phyloP scores from a whole-genome alignment of 208 protist species.

The Trypanosoma rangeli region DNA sequence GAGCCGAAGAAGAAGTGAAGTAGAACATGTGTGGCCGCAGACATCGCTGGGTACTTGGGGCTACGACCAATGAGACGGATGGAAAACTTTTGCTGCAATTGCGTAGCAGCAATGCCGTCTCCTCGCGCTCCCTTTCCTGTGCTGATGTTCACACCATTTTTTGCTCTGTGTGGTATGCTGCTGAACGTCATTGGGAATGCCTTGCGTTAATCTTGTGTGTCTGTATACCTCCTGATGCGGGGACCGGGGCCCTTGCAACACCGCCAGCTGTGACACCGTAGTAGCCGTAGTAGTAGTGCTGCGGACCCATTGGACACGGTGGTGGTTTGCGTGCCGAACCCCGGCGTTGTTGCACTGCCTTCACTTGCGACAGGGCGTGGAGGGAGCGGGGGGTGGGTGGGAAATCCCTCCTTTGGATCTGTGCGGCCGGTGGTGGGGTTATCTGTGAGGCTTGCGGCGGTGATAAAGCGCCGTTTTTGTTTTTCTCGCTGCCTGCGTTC shows the following conservation, averaged over 20 bases:
- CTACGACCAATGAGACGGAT: no score
- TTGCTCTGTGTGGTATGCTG: conserved; percentile 27
- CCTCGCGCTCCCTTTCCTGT: conserved; percentile 40
- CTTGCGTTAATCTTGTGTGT: not conserved
- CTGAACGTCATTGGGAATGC: conserved; percentile 11
- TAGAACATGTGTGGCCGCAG: no score
- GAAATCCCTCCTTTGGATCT: not conserved
- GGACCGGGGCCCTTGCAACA: not conserved
- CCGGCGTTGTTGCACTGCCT: not conserved
- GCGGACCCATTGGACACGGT: not conserved
- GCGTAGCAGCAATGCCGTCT: conserved; percentile 42
- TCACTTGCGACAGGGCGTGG: not conserved
- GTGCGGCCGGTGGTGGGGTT: not conserved
- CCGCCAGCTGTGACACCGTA: not conserved
- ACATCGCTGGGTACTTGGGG: no score
- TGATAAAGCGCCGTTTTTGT: not conserved
- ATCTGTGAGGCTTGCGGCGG: not conserved
- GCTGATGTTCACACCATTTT: conserved; percentile 53
- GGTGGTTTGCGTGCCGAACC: not conserved
- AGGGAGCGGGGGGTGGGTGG: no score
- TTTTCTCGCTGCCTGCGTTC: not conserved
- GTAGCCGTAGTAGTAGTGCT: not conserved
- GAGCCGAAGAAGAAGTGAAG: not conserved
- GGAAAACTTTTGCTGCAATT: not conserved
- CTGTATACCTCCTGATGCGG: not conserved